Conservation (phyloP, 495 filamentous ascomycete genomes). For the Neurospora pannonica region DNA sequence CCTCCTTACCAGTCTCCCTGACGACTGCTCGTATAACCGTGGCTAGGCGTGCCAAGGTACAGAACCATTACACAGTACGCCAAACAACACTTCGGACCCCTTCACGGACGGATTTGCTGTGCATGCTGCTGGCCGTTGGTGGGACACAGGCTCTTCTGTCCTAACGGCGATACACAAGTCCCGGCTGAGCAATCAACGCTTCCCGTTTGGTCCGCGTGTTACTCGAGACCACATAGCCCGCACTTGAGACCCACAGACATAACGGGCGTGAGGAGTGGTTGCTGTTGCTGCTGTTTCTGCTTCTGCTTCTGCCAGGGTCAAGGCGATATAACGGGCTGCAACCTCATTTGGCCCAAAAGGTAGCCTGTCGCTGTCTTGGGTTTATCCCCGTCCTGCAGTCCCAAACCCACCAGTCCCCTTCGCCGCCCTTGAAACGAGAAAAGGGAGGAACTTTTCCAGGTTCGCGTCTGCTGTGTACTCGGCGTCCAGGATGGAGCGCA, state of each 20-base stretch:
- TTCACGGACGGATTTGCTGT: not conserved
- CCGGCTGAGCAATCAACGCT: not conserved
- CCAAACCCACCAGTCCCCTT: not conserved
- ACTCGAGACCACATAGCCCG: not conserved
- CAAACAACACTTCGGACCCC: not conserved
- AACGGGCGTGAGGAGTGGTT: not conserved
- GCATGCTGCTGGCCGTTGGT: not conserved
- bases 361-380: not conserved
- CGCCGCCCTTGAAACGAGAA: not conserved
- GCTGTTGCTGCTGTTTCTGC: not conserved
- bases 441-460: not conserved
- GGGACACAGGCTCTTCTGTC: not conserved
- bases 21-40: not conserved
- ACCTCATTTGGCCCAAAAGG: not conserved
- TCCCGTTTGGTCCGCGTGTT: not conserved
- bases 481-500: conserved; percentile 6
- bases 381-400: not conserved
- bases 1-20: not conserved
- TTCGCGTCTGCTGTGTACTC: not conserved
- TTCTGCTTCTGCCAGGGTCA: not conserved
- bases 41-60: not conserved
- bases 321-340: not conserved
- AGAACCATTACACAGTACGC: not conserved
- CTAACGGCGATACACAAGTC: not conserved
- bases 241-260: not conserved